Evolutionary conservation across 768 basidiomycete genomes (phyloP).

Genomic region (Collybia sp.): DNA sequence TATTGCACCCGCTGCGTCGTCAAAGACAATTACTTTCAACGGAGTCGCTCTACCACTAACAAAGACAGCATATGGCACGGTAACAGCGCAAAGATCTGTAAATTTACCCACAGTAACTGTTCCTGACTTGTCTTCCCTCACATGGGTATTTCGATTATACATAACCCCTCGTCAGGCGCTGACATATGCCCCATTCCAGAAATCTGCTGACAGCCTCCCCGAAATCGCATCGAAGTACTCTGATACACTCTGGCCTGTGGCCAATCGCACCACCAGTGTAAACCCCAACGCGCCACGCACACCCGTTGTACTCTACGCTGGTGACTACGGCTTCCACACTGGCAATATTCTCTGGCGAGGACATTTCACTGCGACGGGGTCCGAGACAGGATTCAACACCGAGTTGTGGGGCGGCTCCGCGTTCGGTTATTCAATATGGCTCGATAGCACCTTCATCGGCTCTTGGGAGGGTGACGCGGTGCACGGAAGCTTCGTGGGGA

Average conservation of each 20-base stretch:
- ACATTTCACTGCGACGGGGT: constrained; percentile 41
- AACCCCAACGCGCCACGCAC: constrained; percentile 34
- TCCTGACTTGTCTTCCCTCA: constrained; percentile 27
- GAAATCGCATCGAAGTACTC: constrained; percentile 35
- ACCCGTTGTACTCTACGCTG: constrained; percentile 38
- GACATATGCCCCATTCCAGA: constrained; percentile 15
- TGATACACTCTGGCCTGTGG: constrained; percentile 38
- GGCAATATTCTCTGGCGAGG: constrained; percentile 50
- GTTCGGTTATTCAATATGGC: constrained; percentile 47
- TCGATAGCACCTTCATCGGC: constrained; percentile 42
- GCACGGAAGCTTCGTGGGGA: constrained; percentile 24
- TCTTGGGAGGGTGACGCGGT: constrained; percentile 39
- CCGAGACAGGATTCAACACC: constrained; percentile 37
- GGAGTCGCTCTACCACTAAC: constrained; percentile 24
- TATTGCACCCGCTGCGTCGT: constrained; percentile 35
- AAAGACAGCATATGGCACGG: constrained; percentile 38
- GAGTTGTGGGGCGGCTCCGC: constrained; percentile 39
- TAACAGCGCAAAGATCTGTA: constrained; percentile 23
- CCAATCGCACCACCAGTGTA: constrained; percentile 33
- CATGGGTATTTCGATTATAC: constrained; percentile 25
- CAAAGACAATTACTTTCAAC: constrained; percentile 39
- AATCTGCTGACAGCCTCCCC: constrained; percentile 37
- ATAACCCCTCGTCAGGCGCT: not conserved
- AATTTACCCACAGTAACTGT: constrained; percentile 28
- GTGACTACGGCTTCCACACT: constrained; percentile 48